Evolutionary conservation across 129 eudicot genomes (phyloP), one percentile per base, ranked within the genome.

Genomic region (Kitagawia praeruptora): DNA sequence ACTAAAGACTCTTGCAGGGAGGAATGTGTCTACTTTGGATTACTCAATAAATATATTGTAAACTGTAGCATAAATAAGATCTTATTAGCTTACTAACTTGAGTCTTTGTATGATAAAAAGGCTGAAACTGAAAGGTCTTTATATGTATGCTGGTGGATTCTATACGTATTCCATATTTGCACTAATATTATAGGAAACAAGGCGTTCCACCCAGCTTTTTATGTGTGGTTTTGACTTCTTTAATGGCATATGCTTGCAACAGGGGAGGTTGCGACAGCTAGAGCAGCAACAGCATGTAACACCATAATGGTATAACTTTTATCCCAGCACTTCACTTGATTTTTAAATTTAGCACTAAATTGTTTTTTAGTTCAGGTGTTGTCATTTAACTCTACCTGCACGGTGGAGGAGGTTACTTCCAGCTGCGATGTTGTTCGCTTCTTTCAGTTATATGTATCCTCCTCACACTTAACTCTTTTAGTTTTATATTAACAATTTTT

Each of bases 151-250:
- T 34, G 98, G 96, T 28, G 98, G 98, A 75, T 93, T 93, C 86
- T 93, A 93, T 75, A 84, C 91, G 6, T 93, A 93, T 76, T 93
- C 98, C 63, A 93, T 93, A 74, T 93, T 93, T 84, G 98, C 98
- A 40, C 89, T 93, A 76, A 84, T 93, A 75, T 93, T 89, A 75
- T 93, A 97, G 98, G 98, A 93, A 84, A 93, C 98, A 74, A 93
- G 96, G 82, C 90, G 98, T 72, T 77, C 47, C 47, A 25, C 63
- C 37, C 18, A 38, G 75, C 47, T 69, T 28, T 27, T 58, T 75
- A 21, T 78, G 2, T 70, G 48, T 76, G 27, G 38, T 27, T 46
- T 39, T 70, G 78, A 75, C 58, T 51, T 44, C 75, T 28, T 11
- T 34, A 10, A 39, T 77, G n/a, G 37, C 63, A 81, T 85, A 16